Evolutionary conservation across 108 stramenopile species (phyloP).

Genomic region (Pelagomonas calceolata): DNA sequence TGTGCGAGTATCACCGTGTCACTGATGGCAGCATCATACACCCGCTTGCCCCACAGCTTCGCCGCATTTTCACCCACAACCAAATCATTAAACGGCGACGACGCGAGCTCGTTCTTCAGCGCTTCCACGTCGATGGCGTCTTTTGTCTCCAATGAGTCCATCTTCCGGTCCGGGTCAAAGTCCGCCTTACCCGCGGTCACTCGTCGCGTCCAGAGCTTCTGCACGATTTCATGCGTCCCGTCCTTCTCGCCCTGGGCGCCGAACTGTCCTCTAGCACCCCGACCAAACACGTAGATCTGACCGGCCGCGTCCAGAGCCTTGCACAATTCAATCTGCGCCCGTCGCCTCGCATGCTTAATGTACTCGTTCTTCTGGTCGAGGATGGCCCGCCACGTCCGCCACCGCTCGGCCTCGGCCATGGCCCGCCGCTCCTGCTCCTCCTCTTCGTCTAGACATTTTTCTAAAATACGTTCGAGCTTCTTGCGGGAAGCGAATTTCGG

Average conservation of each 20-base stretch:
- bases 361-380: constrained; percentile 24
- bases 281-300: constrained; percentile 53
- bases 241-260: constrained; percentile 15
- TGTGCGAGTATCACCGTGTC: constrained; percentile 46
- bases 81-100: constrained; percentile 13
- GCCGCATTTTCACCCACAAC: constrained; percentile 33
- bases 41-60: constrained; percentile 49
- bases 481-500: constrained; percentile 35
- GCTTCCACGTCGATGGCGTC: constrained; percentile 3
- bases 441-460: constrained; percentile 41
- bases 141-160: neutral
- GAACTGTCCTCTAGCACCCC: constrained; percentile 45
- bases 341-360: constrained; percentile 29
- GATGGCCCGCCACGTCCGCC: constrained; percentile 31
- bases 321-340: constrained; percentile 37
- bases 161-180: constrained; percentile 10
- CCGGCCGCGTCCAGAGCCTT: constrained; percentile 48
- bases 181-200: constrained; percentile 11
- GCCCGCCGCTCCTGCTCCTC: constrained; percentile 43
- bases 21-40: constrained; percentile 30
- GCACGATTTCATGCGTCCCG: constrained; percentile 31
- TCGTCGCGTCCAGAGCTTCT: constrained; percentile 33
- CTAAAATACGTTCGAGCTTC: constrained; percentile 32
- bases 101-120: neutral
- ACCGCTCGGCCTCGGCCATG: constrained; percentile 46